phyloP scores from a whole-genome alignment of 352 stramenopile species.

The Peronospora farinosa region DNA sequence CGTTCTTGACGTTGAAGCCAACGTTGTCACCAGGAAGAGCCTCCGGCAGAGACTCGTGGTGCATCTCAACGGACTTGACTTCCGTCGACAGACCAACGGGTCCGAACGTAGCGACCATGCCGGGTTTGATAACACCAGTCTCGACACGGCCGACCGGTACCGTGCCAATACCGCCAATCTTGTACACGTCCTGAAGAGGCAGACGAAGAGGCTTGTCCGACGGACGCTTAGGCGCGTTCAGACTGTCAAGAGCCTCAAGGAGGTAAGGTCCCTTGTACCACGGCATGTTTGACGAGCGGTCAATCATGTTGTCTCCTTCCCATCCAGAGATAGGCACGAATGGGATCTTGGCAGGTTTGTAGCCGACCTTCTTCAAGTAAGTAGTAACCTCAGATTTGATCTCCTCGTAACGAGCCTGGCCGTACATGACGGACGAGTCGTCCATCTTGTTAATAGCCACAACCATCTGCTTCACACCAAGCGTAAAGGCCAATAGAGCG shows the following conservation, averaged over 20 bases:
- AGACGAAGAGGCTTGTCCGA: conserved; percentile 95
- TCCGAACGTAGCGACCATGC: conserved; percentile 89
- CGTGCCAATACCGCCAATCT: conserved; percentile 96
- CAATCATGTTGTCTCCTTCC: conserved; percentile 96
- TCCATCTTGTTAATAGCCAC: conserved; percentile 99
- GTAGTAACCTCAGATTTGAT: conserved; percentile 89
- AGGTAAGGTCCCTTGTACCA: conserved; percentile 95
- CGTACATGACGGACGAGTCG: conserved; percentile 90
- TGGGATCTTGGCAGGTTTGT: conserved; percentile 91
- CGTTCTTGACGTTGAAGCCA: conserved; percentile 96
- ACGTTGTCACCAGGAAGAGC: conserved; percentile 93
- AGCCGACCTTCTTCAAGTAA: conserved; percentile 95
- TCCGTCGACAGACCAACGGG: conserved; percentile 85
- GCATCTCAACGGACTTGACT: conserved; percentile 96
- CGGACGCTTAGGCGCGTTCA: conserved; percentile 89
- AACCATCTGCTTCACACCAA: conserved; percentile 98
- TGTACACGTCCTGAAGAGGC: conserved; percentile 95
- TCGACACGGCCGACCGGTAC: conserved; percentile 95
- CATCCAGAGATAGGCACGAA: conserved; percentile 97
- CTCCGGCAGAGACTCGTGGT: conserved; percentile 91
- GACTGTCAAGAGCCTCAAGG: conserved; percentile 88
- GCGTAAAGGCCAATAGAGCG: conserved; percentile 92
- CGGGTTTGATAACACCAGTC: conserved; percentile 93
- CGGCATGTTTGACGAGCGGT: conserved; percentile 90
- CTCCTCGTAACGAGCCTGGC: conserved; percentile 89